Evolutionary conservation across 192 early-diverging fungal species (phyloP).

Genomic region (Geranomyces variabilis): DNA sequence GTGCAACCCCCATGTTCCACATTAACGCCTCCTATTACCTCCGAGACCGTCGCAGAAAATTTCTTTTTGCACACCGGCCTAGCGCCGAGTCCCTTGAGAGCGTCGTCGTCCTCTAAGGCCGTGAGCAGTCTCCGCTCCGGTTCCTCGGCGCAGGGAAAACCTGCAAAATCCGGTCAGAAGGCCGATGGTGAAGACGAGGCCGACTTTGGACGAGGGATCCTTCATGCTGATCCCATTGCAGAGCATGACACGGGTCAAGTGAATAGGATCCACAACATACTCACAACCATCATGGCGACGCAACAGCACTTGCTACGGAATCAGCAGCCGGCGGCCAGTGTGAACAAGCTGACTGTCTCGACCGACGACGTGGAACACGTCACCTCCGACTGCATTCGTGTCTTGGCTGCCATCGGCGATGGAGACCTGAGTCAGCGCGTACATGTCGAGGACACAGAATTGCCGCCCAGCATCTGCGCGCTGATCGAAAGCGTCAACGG

Average conservation of each 20-base stretch:
- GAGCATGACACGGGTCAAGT: background rate
- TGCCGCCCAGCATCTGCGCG: background rate
- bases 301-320: slow-evolving; percentile 7
- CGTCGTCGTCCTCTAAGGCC: background rate
- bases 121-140: background rate
- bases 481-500: slow-evolving; percentile 18
- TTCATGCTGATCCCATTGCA: background rate
- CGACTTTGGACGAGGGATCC: background rate
- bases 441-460: background rate
- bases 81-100: background rate
- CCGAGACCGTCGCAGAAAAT: background rate
- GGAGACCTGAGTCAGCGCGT: slow-evolving; percentile 32
- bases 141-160: background rate
- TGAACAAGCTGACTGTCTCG: background rate
- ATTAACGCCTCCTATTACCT: background rate
- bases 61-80: background rate
- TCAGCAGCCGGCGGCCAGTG: background rate
- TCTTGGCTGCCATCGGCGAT: slow-evolving; percentile 26
- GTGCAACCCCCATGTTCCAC: background rate
- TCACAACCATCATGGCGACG: background rate
- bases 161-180: background rate
- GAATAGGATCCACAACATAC: slow-evolving; percentile 1
- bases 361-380: background rate
- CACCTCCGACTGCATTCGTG: slow-evolving; percentile 30
- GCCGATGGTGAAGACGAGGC: background rate